A percentile compares a stretch with the other conserved stretches of the same genome.
Evolutionary conservation across 768 basidiomycete genomes (phyloP).

Genomic region (Termitomyces heimii): DNA sequence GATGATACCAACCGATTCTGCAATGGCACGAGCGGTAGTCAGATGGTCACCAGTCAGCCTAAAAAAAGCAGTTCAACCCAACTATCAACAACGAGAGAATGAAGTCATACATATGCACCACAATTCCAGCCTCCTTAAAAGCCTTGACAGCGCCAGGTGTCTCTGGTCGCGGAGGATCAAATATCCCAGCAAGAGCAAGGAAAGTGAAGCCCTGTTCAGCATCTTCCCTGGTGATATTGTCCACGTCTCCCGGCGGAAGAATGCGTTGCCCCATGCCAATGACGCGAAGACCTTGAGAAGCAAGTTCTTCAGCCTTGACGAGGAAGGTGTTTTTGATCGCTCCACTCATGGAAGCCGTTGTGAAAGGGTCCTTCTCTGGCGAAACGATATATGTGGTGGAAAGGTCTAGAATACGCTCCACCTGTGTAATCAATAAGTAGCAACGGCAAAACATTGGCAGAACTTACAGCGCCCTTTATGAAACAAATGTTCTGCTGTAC

Average conservation of each 20-base stretch:
- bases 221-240: slow-evolving; percentile 30
- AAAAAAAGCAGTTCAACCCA: slow-evolving; percentile 4
- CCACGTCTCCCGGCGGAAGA: slow-evolving; percentile 15
- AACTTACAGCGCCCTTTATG: slow-evolving; percentile 31
- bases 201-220: slow-evolving; percentile 43
- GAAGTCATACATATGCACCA: slow-evolving; percentile 32
- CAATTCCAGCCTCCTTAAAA: slow-evolving; percentile 46
- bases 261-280: slow-evolving; percentile 28
- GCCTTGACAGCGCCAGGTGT: slow-evolving; percentile 44
- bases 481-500: slow-evolving; percentile 19
- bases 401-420: slow-evolving; percentile 45
- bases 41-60: slow-evolving; percentile 52
- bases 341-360: slow-evolving; percentile 21
- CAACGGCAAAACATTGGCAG: not conserved
- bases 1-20: slow-evolving; percentile 41
- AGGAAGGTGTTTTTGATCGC: slow-evolving; percentile 21
- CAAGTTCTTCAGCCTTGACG: slow-evolving; percentile 30
- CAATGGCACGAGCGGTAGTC: slow-evolving; percentile 48
- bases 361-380: slow-evolving; percentile 18
- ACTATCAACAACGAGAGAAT: not conserved
- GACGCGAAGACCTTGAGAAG: slow-evolving; percentile 34
- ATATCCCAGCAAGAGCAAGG: slow-evolving; percentile 50
- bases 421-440: slow-evolving; percentile 11
- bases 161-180: slow-evolving; percentile 52
- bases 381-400: slow-evolving; percentile 28